phyloP scores from a whole-genome alignment of 2,329 filamentous ascomycete genomes.

The Talaromyces islandicus region DNA sequence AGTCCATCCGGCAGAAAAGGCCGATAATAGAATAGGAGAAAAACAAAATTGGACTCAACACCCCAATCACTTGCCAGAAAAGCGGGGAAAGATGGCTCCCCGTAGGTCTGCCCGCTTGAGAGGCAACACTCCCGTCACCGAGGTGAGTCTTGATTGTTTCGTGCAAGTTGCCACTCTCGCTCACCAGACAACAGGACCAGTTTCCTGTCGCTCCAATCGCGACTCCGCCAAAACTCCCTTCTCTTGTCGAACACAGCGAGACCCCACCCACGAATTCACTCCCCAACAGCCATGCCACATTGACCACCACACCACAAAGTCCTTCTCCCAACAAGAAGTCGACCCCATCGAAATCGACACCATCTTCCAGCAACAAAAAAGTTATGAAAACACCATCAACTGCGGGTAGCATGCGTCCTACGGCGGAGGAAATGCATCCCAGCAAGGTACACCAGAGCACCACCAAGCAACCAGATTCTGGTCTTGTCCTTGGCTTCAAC shows the following conservation, averaged over 20 bases:
- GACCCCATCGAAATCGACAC: constrained; percentile 22
- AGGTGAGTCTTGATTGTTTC: constrained; percentile 22
- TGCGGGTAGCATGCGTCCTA: constrained; percentile 61
- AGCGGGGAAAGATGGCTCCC: constrained; percentile 25
- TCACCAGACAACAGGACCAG: constrained; percentile 10
- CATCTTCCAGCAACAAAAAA: constrained; percentile 21
- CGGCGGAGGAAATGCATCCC: constrained; percentile 83
- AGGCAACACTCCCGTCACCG: constrained; percentile 22
- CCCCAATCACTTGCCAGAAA: background rate
- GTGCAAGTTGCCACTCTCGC: background rate
- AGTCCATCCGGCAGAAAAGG: background rate
- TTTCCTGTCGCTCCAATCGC: constrained; percentile 10
- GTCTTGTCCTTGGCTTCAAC: constrained; percentile 73
- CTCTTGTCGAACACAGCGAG: constrained; percentile 44
- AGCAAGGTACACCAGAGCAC: constrained; percentile 71
- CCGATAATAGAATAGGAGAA: background rate
- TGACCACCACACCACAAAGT: constrained; percentile 17
- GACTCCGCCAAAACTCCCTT: constrained; percentile 29
- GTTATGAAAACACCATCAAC: constrained; percentile 38
- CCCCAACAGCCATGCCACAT: constrained; percentile 14
- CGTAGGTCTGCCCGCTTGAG: constrained; percentile 38
- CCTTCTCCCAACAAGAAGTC: constrained; percentile 21
- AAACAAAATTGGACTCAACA: background rate
- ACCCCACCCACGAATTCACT: constrained; percentile 29
- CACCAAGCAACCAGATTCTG: constrained; percentile 70